phyloP scores from a whole-genome alignment of 352 stramenopile species.

The Phytopythium mirpurense region DNA sequence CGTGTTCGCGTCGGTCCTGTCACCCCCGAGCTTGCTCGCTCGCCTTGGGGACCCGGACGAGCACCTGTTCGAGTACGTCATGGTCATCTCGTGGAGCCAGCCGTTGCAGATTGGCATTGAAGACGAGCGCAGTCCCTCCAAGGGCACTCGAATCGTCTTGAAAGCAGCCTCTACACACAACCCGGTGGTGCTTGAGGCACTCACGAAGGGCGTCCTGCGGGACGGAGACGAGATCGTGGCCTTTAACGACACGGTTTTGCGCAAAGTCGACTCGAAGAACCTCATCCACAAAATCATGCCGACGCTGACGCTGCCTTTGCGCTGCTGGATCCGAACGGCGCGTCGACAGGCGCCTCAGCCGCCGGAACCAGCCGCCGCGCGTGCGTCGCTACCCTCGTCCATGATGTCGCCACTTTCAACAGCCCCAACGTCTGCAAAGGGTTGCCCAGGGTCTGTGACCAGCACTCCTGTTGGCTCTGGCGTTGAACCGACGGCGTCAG shows the following conservation, averaged over 20 bases:
- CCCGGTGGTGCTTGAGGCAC: constrained; percentile 27
- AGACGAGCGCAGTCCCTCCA: neutral
- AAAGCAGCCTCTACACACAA: constrained; percentile 29
- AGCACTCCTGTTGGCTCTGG: neutral
- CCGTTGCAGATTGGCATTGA: constrained; percentile 57
- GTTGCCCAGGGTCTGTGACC: neutral
- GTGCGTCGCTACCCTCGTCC: neutral
- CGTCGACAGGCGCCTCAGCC: constrained; percentile 6
- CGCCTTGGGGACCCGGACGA: constrained; percentile 13
- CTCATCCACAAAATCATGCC: constrained; percentile 33
- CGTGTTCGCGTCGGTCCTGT: constrained; percentile 30
- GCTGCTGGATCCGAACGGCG: constrained; percentile 56
- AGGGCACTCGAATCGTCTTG: constrained; percentile 20
- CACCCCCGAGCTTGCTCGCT: constrained; percentile 13
- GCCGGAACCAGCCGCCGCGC: neutral
- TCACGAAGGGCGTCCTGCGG: constrained; percentile 45
- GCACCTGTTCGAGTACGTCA: constrained; percentile 48
- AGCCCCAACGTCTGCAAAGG: too few species aligned
- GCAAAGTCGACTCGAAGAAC: constrained; percentile 15
- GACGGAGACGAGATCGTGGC: constrained; percentile 60
- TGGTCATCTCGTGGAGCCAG: constrained; percentile 45
- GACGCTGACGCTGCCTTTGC: constrained; percentile 27
- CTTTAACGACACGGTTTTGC: constrained; percentile 48
- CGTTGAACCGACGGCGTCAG: neutral
- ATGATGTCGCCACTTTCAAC: neutral